Percentiles rank a stretch among this genome's conserved stretches.
phyloP scores from a whole-genome alignment of 192 early-diverging fungal genomes.

The Gonapodya prolifera region DNA sequence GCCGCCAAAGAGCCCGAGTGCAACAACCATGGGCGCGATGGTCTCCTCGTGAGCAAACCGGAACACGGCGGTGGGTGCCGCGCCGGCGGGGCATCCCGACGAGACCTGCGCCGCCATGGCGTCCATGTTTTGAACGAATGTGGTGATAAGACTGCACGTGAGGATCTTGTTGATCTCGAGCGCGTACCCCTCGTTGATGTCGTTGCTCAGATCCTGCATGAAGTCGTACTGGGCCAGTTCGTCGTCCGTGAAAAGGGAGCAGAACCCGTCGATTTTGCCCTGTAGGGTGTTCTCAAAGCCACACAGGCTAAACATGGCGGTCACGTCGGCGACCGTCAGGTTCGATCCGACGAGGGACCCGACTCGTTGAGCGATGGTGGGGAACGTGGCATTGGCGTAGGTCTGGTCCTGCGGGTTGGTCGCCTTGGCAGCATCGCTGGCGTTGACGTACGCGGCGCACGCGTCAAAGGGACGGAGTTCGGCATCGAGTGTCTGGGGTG shows the following conservation, averaged over 20 bases:
- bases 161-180: slow-evolving; percentile 12
- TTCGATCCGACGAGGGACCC: background rate
- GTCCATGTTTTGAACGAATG: slow-evolving; percentile 13
- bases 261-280: slow-evolving; percentile 13
- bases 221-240: slow-evolving; percentile 14
- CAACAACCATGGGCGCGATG: slow-evolving; percentile 14
- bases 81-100: background rate
- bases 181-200: slow-evolving; percentile 10
- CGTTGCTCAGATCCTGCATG: slow-evolving; percentile 10
- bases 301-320: slow-evolving; percentile 18
- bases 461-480: slow-evolving; percentile 18
- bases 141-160: slow-evolving; percentile 18
- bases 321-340: slow-evolving; percentile 9
- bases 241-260: slow-evolving; percentile 15
- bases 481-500: slow-evolving; percentile 15
- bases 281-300: slow-evolving; percentile 19
- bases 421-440: background rate
- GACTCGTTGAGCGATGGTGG: slow-evolving; percentile 5
- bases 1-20: slow-evolving; percentile 15
- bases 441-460: slow-evolving; percentile 15
- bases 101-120: background rate
- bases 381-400: background rate
- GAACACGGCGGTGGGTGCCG: slow-evolving; percentile 9
- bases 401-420: background rate
- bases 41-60: slow-evolving; percentile 21